Percentiles rank a stretch among this genome's conserved stretches.
These are phyloP conservation scores for Sordariomycetes sp. DNA, from an alignment of 2,329 filamentous ascomycete genomes.

Conservation along the genomic window DNA sequence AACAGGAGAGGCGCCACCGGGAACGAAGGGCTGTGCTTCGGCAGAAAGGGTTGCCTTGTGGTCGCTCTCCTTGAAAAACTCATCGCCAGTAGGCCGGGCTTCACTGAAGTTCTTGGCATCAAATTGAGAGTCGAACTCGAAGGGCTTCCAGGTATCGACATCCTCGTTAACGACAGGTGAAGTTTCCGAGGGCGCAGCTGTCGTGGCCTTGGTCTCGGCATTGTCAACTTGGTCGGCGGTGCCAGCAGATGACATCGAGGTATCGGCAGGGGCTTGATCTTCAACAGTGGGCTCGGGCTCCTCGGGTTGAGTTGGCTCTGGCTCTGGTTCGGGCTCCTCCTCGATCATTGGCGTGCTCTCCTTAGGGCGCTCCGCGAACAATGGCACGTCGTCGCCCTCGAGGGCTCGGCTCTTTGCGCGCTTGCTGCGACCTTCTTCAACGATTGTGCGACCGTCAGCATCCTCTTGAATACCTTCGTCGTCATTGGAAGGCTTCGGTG, in stretches of 20 bases:
- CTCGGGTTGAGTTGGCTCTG: conserved; percentile 10
- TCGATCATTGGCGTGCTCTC: conserved; percentile 3
- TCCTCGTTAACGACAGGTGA: conserved; percentile 35
- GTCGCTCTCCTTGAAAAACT: conserved; percentile 7
- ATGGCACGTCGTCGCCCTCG: conserved; percentile 64
- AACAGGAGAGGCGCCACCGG: conserved; percentile 22
- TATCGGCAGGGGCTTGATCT: conserved; percentile 37
- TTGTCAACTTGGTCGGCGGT: conserved; percentile 42
- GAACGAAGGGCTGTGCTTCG: conserved; percentile 59
- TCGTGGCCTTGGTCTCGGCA: conserved; percentile 44
- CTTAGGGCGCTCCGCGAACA: conserved; percentile 54
- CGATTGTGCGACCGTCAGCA: conserved; percentile 50
- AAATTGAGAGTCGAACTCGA: conserved; percentile 44
- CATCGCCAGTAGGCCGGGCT: conserved; percentile 37
- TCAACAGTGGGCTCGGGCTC: conserved; percentile 20
- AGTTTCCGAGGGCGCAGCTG: conserved; percentile 41
- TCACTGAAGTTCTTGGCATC: conserved; percentile 43
- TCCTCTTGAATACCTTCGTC: conserved; percentile 32
- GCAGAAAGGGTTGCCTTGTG: conserved; percentile 57
- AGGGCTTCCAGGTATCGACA: conserved; percentile 37
- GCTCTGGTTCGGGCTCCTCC: conserved; percentile 11
- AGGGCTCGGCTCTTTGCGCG: conserved; percentile 56
- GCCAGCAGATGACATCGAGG: conserved; percentile 43
- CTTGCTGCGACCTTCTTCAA: conserved; percentile 64
- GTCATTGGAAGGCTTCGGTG: conserved; percentile 11